These are phyloP conservation scores for Talaromyces marneffei DNA, from an alignment of 2,329 filamentous ascomycete genomes.

Conservation along the genomic window DNA sequence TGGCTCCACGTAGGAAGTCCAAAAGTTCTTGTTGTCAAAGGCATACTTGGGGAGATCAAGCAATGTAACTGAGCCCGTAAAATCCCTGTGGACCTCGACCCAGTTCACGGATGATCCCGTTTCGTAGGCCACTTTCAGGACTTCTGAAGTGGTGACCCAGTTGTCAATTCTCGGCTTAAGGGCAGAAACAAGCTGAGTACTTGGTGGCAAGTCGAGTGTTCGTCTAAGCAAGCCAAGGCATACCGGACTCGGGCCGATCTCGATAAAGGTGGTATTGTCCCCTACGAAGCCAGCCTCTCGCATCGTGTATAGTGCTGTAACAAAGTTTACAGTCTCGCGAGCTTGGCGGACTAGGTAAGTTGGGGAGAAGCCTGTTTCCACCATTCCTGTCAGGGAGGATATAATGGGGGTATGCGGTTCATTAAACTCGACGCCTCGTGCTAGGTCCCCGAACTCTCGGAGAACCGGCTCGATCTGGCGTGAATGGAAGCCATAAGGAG, in stretches of 20 bases:
- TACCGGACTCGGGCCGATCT: background rate
- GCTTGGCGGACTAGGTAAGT: constrained; percentile 38
- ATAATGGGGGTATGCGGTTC: constrained; percentile 36
- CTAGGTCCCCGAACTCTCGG: constrained; percentile 32
- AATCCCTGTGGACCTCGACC: too few relatives aligned
- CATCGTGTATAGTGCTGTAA: background rate
- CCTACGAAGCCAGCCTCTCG: background rate
- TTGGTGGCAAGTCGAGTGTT: too few relatives aligned
- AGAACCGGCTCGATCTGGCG: constrained; percentile 19
- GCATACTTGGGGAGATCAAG: too few relatives aligned
- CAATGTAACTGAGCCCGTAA: too few relatives aligned
- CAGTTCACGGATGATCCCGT: too few relatives aligned
- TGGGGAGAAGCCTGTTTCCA: constrained; percentile 33
- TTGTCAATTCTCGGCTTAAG: too few relatives aligned
- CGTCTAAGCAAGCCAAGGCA: background rate
- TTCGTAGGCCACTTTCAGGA: too few relatives aligned
- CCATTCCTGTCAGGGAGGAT: constrained; percentile 40
- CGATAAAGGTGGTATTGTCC: background rate
- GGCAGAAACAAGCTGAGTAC: too few relatives aligned
- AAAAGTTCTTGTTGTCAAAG: too few relatives aligned
- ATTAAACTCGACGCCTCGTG: constrained; percentile 35
- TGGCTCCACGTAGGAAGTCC: too few relatives aligned
- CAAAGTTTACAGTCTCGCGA: constrained; percentile 24
- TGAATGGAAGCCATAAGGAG: constrained; percentile 53
- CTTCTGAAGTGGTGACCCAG: too few relatives aligned